Evolutionary conservation across 148 eudicot genomes (phyloP).

Genomic region (Fallopia convolvulus): DNA sequence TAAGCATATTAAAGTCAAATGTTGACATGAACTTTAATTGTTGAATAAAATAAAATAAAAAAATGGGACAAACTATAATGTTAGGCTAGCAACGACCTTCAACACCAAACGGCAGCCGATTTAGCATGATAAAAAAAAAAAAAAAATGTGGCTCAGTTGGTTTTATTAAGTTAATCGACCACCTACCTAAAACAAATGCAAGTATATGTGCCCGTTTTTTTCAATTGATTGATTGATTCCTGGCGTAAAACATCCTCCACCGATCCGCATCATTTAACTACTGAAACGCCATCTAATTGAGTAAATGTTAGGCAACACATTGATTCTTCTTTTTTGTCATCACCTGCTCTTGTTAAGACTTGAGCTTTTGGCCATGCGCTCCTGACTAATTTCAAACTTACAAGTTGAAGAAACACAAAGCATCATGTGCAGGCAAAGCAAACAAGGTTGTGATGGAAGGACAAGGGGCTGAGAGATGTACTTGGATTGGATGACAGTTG

Average conservation of each 20-base stretch:
- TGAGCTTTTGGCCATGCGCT: too few relatives aligned
- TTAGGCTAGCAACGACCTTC: too few relatives aligned
- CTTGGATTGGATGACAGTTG: too few relatives aligned
- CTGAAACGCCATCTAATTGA: background rate
- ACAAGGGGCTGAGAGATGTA: background rate
- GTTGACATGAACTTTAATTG: too few relatives aligned
- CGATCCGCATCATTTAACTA: too few relatives aligned
- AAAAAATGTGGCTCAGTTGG: too few relatives aligned
- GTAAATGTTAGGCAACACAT: background rate
- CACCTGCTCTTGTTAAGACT: background rate
- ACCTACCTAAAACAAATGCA: too few relatives aligned
- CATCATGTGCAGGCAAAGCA: background rate
- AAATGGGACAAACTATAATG: too few relatives aligned
- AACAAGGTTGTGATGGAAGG: background rate
- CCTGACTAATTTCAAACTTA: background rate
- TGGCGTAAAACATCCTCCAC: background rate
- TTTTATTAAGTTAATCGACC: background rate
- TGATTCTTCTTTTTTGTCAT: background rate
- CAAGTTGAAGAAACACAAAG: background rate
- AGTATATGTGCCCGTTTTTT: background rate
- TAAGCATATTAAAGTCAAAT: too few relatives aligned
- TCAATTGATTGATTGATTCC: background rate
- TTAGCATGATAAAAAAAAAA: too few relatives aligned
- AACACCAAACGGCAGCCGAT: too few relatives aligned
- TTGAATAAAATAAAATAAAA: too few relatives aligned